Evolutionary conservation across 202 grass and related monocot species (phyloP).

Genomic region (Cymbopogon flexuosus): DNA sequence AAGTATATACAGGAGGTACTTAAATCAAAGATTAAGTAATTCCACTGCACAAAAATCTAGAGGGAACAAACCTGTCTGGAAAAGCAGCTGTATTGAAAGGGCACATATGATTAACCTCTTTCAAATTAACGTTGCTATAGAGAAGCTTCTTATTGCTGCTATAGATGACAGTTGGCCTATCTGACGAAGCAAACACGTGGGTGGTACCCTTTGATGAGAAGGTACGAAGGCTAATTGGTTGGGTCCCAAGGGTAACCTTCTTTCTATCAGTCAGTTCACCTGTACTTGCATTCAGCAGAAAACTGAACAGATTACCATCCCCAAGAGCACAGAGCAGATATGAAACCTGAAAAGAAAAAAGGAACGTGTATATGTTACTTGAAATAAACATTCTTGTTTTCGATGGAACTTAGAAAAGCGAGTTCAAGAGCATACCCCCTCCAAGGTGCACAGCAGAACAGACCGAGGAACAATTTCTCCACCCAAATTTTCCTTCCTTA

Average conservation of each 20-base stretch:
- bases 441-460: slow-evolving; percentile 83
- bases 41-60: background rate
- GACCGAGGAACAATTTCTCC: slow-evolving; percentile 97
- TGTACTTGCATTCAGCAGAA: slow-evolving; percentile 61
- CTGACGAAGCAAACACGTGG: slow-evolving; percentile 91
- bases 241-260: slow-evolving; percentile 91
- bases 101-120: slow-evolving; percentile 97
- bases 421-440: slow-evolving; percentile 54
- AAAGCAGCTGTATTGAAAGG: slow-evolving; percentile 96
- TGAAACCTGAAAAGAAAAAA: slow-evolving; percentile 55
- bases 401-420: slow-evolving; percentile 8
- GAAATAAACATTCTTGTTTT: background rate
- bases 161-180: slow-evolving; percentile 97
- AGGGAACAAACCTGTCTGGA: slow-evolving; percentile 69
- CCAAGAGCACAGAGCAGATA: slow-evolving; percentile 98
- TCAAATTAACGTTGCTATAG: slow-evolving; percentile 98
- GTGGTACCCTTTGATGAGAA: slow-evolving; percentile 82
- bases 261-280: slow-evolving; percentile 76
- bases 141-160: slow-evolving; percentile 98
- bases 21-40: background rate
- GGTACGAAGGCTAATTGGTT: slow-evolving; percentile 86
- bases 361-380: slow-evolving; percentile 15
- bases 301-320: slow-evolving; percentile 89
- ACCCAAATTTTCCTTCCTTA: slow-evolving; percentile 77
- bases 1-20: background rate